Evolutionary conservation across 1,139 yeast species (phyloP), one percentile per base, ranked within the genome.

Genomic region (Schizosaccharomyces versatilis): DNA sequence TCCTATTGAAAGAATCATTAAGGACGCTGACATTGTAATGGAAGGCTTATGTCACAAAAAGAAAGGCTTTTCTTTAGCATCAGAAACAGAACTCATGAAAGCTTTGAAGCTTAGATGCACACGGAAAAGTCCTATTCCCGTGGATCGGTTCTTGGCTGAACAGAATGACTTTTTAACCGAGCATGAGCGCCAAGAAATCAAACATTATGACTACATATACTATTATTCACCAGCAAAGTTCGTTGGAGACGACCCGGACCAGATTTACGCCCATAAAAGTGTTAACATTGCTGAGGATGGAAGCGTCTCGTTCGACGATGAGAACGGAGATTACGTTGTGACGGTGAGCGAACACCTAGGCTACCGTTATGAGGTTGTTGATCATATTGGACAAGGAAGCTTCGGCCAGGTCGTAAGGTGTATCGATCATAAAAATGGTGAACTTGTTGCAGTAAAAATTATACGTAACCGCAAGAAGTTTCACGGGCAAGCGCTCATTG

Each of bases 331-430:
- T 62, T 80, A 82, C 61, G 69, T 71, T 7, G 70, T 78, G 0
- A 64, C 71, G 1, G 66, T 69, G 1, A 76, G 81, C 5, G 95
- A 84, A 62, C 95, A 85, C 61, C 75, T 85, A 52, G 81, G 80
- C 55, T 85, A 79, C 65, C 68, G 94, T 47, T 85, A 81, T 63
- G 80, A 83, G 60, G 77, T 84, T 7, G 58, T 74, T 38, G 67
- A 71, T 1, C 68, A 72, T 2, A 69, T 85, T 14, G 95, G 95
- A 0, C 79, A 75, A 57, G 95, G 95, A 2, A 79, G 90, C 39
- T 85, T 85, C 70, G 95, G 95, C 0, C 79, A 79, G 57, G 95
- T 85, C 2, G 69, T 83, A 8, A 72, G 76, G 57, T 81, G 90
- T 59, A 66, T 68, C 38, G 95, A 85, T 66, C 84, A 82, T 64